phyloP scores from a whole-genome alignment of 208 protist genomes.

The Eutreptiella sp. region DNA sequence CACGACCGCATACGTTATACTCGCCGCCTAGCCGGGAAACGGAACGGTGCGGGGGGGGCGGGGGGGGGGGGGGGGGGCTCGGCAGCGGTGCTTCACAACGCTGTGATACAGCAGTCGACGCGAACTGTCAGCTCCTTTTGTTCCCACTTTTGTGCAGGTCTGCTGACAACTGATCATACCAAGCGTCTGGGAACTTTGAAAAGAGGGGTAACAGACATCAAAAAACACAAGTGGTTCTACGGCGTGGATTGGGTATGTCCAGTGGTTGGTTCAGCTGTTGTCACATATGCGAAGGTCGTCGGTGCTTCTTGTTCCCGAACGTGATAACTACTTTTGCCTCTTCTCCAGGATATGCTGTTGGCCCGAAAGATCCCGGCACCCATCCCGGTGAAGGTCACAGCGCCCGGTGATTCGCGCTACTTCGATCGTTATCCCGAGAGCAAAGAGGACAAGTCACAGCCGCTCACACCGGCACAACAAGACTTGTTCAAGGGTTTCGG shows the following conservation, averaged over 20 bases:
- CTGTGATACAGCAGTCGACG: too few relatives aligned
- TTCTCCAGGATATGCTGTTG: conserved; percentile 27
- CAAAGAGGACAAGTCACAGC: conserved; percentile 35
- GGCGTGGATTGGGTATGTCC: conserved; percentile 90
- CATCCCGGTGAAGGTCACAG: conserved; percentile 23
- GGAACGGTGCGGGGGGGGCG: too few relatives aligned
- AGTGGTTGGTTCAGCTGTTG: too few relatives aligned
- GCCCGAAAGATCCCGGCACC: conserved; percentile 28
- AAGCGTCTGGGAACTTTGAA: conserved; percentile 69
- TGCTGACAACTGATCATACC: conserved; percentile 56
- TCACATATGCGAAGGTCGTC: too few relatives aligned
- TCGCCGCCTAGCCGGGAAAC: too few relatives aligned
- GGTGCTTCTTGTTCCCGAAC: too few relatives aligned
- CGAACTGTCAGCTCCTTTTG: too few relatives aligned
- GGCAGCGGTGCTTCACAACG: too few relatives aligned
- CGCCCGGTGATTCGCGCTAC: conserved; percentile 17
- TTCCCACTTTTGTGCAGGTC: too few relatives aligned
- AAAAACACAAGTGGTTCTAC: conserved; percentile 90
- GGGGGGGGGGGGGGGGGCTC: too few relatives aligned
- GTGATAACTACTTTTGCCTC: too few relatives aligned
- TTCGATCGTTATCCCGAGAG: conserved; percentile 24
- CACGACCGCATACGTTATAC: too few relatives aligned
- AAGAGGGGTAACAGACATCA: conserved; percentile 83
- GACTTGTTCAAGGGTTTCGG: conserved; percentile 70
- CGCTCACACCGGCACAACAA: conserved; percentile 64